Evolutionary conservation across 2,329 filamentous ascomycete species (phyloP).

Genomic region (Neocucurbitaria cava): DNA sequence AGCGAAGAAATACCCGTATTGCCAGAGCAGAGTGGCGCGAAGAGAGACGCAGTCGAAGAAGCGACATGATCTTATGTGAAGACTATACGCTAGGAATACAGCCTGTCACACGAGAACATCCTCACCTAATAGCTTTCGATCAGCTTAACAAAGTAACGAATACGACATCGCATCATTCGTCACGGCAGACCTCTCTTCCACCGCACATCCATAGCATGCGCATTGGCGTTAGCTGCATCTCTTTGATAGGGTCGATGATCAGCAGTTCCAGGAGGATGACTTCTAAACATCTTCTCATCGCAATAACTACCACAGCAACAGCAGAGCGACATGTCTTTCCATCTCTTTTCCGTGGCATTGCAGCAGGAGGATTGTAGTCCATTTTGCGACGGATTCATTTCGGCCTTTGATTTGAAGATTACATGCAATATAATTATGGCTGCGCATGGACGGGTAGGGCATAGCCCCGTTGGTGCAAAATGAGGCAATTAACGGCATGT

Average conservation of each 20-base stretch:
- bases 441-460: not conserved
- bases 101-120: slow-evolving; percentile 8
- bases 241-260: not conserved
- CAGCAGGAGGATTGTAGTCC: not conserved
- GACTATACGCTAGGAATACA: not conserved
- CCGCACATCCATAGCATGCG: not conserved
- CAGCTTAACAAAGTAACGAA: slow-evolving; percentile 21
- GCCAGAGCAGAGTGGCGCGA: slow-evolving; percentile 8
- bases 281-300: not conserved
- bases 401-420: not conserved
- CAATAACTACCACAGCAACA: not conserved
- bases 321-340: slow-evolving; percentile 3
- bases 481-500: not conserved
- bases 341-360: slow-evolving; percentile 3
- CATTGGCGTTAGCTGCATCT: not conserved
- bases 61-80: not conserved
- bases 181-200: not conserved
- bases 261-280: not conserved
- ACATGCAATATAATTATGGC: slow-evolving; percentile 5
- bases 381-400: not conserved
- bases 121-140: slow-evolving; percentile 20
- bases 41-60: not conserved
- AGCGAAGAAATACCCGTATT: slow-evolving; percentile 25
- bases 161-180: slow-evolving; percentile 1
- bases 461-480: not conserved